phyloP scores from a whole-genome alignment of 805 yeast genomes.

The Ogataea kodamae region DNA sequence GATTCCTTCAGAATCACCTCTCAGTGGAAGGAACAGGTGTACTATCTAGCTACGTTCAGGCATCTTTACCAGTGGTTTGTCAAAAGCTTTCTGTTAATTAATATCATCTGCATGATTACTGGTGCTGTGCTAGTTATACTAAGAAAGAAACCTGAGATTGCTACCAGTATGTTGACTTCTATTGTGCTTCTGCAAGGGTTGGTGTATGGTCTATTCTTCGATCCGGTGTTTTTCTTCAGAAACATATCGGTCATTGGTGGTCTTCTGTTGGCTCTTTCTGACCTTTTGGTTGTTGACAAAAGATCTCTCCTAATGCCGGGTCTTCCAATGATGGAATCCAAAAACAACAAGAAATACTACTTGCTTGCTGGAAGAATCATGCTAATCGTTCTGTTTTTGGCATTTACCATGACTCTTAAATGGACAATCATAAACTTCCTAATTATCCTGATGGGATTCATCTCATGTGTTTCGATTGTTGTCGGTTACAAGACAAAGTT shows the following conservation, averaged over 20 bases:
- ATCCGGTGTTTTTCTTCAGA: slow-evolving; percentile 77
- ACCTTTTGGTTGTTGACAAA: slow-evolving; percentile 75
- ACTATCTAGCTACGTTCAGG: slow-evolving; percentile 75
- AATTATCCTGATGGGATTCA: slow-evolving; percentile 65
- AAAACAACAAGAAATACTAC: slow-evolving; percentile 76
- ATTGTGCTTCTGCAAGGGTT: slow-evolving; percentile 82
- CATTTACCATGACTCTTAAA: slow-evolving; percentile 72
- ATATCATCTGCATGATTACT: slow-evolving; percentile 64
- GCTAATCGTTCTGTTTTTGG: slow-evolving; percentile 78
- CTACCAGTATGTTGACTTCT: slow-evolving; percentile 63
- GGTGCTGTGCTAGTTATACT: slow-evolving; percentile 72
- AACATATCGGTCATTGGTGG: slow-evolving; percentile 92
- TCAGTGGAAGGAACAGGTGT: slow-evolving; percentile 91
- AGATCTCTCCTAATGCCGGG: slow-evolving; percentile 69
- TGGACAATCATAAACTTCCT: slow-evolving; percentile 67
- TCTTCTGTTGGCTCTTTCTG: slow-evolving; percentile 78
- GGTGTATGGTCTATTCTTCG: slow-evolving; percentile 82
- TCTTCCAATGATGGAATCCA: slow-evolving; percentile 64
- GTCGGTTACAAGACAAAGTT: slow-evolving; percentile 92
- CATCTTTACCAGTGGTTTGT: slow-evolving; percentile 76
- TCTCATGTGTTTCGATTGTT: slow-evolving; percentile 71
- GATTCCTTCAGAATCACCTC: slow-evolving; percentile 78
- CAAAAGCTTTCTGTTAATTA: slow-evolving; percentile 59
- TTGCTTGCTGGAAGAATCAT: slow-evolving; percentile 84
- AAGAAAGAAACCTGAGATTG: slow-evolving; percentile 63